Percentiles rank a stretch among this genome's conserved stretches.
Conservation (phyloP, 352 stramenopile genomes). For the Pythium aristosporum region DNA sequence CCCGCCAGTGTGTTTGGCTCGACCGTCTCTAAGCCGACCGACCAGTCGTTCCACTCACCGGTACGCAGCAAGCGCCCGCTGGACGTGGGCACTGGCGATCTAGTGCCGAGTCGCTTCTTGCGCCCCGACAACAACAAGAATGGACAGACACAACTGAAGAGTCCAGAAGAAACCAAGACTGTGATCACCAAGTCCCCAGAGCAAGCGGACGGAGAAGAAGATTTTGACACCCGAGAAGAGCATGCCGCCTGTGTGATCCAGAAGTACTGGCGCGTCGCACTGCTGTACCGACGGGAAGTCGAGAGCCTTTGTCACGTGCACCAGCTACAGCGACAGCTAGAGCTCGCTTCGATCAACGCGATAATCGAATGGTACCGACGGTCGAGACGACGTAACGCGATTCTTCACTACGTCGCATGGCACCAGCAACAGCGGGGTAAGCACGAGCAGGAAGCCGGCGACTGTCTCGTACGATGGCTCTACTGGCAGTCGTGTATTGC, state of each 20-base stretch:
- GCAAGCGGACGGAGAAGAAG: background rate
- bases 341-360: background rate
- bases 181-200: background rate
- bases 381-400: background rate
- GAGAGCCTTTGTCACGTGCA: slow-evolving; percentile 15
- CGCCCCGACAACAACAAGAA: background rate
- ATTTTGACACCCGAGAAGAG: background rate
- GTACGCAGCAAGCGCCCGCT: background rate
- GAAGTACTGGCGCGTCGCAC: slow-evolving; percentile 4
- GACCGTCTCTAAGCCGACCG: background rate
- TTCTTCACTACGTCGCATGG: background rate
- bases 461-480: slow-evolving; percentile 1
- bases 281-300: slow-evolving; percentile 15
- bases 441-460: background rate
- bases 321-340: slow-evolving; percentile 6
- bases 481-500: background rate
- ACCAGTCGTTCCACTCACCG: too few species aligned
- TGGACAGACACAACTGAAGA: background rate
- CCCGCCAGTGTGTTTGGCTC: slow-evolving; percentile 42
- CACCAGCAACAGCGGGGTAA: background rate
- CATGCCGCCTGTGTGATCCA: slow-evolving; percentile 6
- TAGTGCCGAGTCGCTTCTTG: background rate
- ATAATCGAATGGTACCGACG: slow-evolving; percentile 14
- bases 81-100: background rate
- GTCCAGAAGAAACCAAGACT: background rate